Evolutionary conservation across 176 grass and related monocot genomes (phyloP), one percentile per base, ranked within the genome.

Genomic region (Microstegium vimineum): DNA sequence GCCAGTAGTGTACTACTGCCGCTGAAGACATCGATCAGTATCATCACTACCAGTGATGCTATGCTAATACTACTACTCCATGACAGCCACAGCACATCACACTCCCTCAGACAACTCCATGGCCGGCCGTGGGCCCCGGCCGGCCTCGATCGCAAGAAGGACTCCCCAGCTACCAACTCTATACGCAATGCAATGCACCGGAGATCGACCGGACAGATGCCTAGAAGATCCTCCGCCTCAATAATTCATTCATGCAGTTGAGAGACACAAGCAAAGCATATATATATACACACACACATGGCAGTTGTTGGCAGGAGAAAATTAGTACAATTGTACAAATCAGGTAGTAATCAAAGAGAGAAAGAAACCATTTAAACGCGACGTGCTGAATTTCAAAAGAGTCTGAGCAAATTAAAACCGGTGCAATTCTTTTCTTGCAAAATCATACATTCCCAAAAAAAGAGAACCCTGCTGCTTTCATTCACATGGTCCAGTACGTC

Each of bases 161-260:
- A n/a, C n/a, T n/a, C n/a, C n/a, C n/a, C n/a, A n/a, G n/a, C 87
- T 73, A 77, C 87, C 40, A 32, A 60, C 59, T 27, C 59, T 62
- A 84, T n/a, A n/a, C n/a, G n/a, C n/a, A n/a, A n/a, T 70, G 51
- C 69, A 74, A 6, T 37, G 69, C 68, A 80, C 75, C 62, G 46
- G 46, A 49, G 46, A n/a, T n/a, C n/a, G n/a, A 49, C 46, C 46
- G 23, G 62, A 65, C 26, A 88, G 67, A 79, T 57, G 68, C 57
- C 66, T 17, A 72, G 32, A 52, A 27, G 14, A 52, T 32, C 12
- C 33, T 6, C 10, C 34, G n/a, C n/a, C n/a, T n/a, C 31, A 65
- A 66, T 66, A 73, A 65, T 83, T 26, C n/a, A n/a, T n/a, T n/a
- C 26, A 63, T 72, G 25, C 66, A 34, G 27, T 16, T 78, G 59